Conservation (phyloP, 768 basidiomycete genomes). For the Trametes punicea region DNA sequence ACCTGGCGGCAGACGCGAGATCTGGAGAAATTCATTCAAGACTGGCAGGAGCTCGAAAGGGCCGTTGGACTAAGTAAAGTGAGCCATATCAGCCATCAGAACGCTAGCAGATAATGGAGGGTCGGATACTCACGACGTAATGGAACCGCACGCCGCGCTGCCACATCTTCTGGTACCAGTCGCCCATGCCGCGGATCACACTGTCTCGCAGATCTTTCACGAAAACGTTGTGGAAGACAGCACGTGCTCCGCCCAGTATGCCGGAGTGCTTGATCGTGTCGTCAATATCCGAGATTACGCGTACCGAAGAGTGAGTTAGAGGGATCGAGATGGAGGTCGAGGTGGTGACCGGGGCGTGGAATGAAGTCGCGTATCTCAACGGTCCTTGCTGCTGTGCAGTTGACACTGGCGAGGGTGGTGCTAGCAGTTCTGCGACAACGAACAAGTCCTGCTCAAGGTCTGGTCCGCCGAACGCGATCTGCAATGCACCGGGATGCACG, state of each 20-base stretch:
- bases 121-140: slow-evolving; percentile 68
- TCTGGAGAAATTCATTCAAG: slow-evolving; percentile 67
- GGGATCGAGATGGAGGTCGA: slow-evolving; percentile 28
- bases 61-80: slow-evolving; percentile 65
- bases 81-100: no score
- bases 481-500: slow-evolving; percentile 53
- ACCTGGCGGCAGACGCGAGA: slow-evolving; percentile 69
- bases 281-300: slow-evolving; percentile 91
- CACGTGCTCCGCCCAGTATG: slow-evolving; percentile 73
- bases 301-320: slow-evolving; percentile 60
- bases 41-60: slow-evolving; percentile 84
- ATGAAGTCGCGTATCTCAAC: background rate
- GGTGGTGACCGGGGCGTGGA: slow-evolving; percentile 12
- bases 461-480: slow-evolving; percentile 55
- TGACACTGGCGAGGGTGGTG: slow-evolving; percentile 35
- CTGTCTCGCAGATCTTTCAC: slow-evolving; percentile 79
- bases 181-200: slow-evolving; percentile 78
- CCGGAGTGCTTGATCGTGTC: slow-evolving; percentile 86
- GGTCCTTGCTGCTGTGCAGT: slow-evolving; percentile 10
- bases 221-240: slow-evolving; percentile 89
- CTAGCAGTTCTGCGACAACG: slow-evolving; percentile 49
- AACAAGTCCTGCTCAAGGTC: slow-evolving; percentile 45
- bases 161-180: slow-evolving; percentile 74
- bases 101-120: background rate
- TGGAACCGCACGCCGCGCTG: slow-evolving; percentile 73